Evolutionary conservation across 371 early-diverging fungal genomes (phyloP).

Genomic region (Mucor ambiguus): DNA sequence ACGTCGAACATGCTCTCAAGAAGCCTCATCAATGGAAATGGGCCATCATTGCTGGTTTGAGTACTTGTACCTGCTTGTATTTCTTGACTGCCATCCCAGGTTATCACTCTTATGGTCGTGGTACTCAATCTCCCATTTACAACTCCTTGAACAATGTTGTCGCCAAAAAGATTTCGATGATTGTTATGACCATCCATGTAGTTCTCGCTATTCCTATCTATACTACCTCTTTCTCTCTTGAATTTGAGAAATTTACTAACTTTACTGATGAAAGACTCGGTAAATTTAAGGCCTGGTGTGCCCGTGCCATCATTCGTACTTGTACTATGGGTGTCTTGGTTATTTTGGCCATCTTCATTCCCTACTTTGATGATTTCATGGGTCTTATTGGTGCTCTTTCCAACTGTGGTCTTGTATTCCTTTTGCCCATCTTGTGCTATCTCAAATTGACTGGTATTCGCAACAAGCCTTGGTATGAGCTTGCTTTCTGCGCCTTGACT

Average conservation of each 20-base stretch:
- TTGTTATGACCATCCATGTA: slow-evolving; percentile 80
- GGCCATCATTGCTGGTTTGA: slow-evolving; percentile 63
- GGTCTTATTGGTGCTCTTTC: slow-evolving; percentile 64
- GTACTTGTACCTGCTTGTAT: slow-evolving; percentile 72
- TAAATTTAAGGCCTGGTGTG: slow-evolving; percentile 36
- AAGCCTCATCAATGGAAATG: slow-evolving; percentile 73
- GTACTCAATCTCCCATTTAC: slow-evolving; percentile 58
- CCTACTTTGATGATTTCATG: slow-evolving; percentile 71
- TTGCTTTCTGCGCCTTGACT: slow-evolving; percentile 51
- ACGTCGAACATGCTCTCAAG: slow-evolving; percentile 79
- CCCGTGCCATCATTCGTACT: slow-evolving; percentile 50
- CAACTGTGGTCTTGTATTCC: slow-evolving; percentile 57
- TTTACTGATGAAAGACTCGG: slow-evolving; percentile 30
- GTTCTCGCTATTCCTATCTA: slow-evolving; percentile 80
- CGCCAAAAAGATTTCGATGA: slow-evolving; percentile 60
- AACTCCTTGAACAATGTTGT: slow-evolving; percentile 30
- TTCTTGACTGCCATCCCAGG: slow-evolving; percentile 72
- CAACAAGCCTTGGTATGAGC: slow-evolving; percentile 35
- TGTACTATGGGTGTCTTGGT: slow-evolving; percentile 41
- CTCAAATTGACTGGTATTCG: slow-evolving; percentile 56
- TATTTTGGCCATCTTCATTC: slow-evolving; percentile 54
- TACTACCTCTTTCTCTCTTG: slow-evolving; percentile 75
- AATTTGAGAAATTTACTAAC: slow-evolving; percentile 57
- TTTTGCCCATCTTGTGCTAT: slow-evolving; percentile 62
- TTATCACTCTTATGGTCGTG: slow-evolving; percentile 38